phyloP scores from a whole-genome alignment of 495 filamentous ascomycete genomes.

The Neurospora discreta region DNA sequence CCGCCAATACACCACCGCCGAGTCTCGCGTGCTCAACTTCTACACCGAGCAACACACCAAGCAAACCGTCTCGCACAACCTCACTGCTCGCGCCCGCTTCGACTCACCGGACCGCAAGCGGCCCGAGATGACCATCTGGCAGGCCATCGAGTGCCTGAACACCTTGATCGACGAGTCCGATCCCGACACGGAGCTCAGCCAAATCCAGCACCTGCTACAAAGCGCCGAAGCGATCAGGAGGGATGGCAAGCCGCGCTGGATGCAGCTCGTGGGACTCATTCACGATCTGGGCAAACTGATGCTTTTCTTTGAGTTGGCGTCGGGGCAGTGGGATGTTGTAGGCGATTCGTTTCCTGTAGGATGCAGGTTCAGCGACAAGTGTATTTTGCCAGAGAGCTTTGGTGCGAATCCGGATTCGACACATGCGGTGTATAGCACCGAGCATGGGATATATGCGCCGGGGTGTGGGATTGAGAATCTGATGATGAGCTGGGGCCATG shows the following conservation, averaged over 20 bases:
- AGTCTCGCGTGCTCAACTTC: constrained; percentile 70
- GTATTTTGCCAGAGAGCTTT: constrained; percentile 74
- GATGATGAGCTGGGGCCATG: constrained; percentile 86
- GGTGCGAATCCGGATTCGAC: constrained; percentile 54
- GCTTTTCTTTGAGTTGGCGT: constrained; percentile 62
- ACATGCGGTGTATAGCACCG: constrained; percentile 56
- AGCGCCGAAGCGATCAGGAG: constrained; percentile 77
- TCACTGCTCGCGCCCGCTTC: constrained; percentile 61
- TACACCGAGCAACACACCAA: constrained; percentile 76
- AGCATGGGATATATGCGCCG: constrained; percentile 66
- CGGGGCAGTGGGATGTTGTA: constrained; percentile 88
- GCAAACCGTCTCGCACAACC: constrained; percentile 77
- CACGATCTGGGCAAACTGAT: constrained; percentile 85
- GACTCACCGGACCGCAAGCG: constrained; percentile 45
- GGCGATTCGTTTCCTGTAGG: constrained; percentile 91
- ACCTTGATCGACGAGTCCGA: constrained; percentile 81
- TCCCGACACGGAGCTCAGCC: constrained; percentile 70
- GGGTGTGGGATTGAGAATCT: constrained; percentile 72
- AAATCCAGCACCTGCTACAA: constrained; percentile 82
- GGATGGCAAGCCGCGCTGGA: constrained; percentile 86
- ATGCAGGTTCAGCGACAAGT: constrained; percentile 61
- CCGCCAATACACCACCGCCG: constrained; percentile 66
- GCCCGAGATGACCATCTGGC: constrained; percentile 73
- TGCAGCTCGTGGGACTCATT: constrained; percentile 81
- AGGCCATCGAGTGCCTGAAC: constrained; percentile 84